Evolutionary conservation across 1,284 basidiomycete genomes (phyloP).

Genomic region (Trichosporon asahii): DNA sequence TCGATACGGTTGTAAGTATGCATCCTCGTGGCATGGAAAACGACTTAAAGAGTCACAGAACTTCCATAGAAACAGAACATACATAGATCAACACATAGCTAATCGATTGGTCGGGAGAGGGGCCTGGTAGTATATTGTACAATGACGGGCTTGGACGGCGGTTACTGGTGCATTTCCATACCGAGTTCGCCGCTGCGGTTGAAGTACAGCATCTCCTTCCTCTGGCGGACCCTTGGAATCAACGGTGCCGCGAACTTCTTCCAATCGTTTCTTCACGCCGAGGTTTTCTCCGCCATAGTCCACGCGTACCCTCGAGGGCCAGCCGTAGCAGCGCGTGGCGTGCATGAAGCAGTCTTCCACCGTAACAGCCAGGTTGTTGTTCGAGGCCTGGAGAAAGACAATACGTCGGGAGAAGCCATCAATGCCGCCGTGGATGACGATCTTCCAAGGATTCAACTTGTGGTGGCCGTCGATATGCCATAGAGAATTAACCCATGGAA

Average conservation of each 20-base stretch:
- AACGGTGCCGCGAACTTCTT: conserved; percentile 20
- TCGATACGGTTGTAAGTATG: too few relatives aligned
- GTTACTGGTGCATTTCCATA: too few relatives aligned
- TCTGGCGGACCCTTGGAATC: too few relatives aligned
- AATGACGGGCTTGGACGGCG: too few relatives aligned
- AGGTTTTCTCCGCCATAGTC: conserved; percentile 54
- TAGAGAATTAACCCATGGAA: conserved; percentile 17
- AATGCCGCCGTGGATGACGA: conserved; percentile 57
- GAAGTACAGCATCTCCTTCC: too few relatives aligned
- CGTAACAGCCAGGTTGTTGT: conserved; percentile 52
- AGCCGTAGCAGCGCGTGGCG: conserved; percentile 41
- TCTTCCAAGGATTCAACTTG: conserved; percentile 51
- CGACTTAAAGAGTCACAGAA: too few relatives aligned
- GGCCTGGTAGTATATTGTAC: too few relatives aligned
- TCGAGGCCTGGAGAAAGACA: conserved; percentile 46
- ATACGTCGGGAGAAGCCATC: conserved; percentile 55
- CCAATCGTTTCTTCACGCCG: conserved; percentile 40
- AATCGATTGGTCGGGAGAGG: too few relatives aligned
- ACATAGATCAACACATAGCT: too few relatives aligned
- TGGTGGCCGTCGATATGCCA: conserved; percentile 49
- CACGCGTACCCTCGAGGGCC: conserved; percentile 49
- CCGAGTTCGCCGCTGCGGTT: too few relatives aligned
- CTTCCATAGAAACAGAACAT: too few relatives aligned
- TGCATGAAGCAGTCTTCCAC: conserved; percentile 50
- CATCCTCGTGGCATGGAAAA: too few relatives aligned